These are phyloP conservation scores for Kwoniella dendrophila DNA, from an alignment of 768 basidiomycete genomes.

Conservation along the genomic window DNA sequence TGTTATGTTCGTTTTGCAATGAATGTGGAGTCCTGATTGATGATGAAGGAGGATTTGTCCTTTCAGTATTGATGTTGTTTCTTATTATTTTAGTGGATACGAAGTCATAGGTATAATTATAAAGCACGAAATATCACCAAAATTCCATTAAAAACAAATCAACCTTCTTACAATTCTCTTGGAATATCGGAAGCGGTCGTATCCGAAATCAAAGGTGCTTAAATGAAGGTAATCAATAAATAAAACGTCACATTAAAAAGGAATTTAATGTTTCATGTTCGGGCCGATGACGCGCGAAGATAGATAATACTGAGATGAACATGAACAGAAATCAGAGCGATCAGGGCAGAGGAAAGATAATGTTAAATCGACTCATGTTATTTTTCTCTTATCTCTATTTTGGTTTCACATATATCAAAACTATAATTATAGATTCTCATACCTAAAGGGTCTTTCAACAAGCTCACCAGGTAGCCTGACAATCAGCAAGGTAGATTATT, in stretches of 20 bases:
- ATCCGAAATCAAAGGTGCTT: background rate
- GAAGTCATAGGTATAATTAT: background rate
- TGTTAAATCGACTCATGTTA: background rate
- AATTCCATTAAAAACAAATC: constrained; percentile 1
- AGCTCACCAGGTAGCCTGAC: constrained; percentile 1
- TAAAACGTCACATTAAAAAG: background rate
- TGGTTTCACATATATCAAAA: background rate
- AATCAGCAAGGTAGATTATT: background rate
- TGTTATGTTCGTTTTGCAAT: background rate
- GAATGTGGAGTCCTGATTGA: background rate
- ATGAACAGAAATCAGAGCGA: background rate
- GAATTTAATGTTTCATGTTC: background rate
- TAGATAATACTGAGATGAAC: background rate
- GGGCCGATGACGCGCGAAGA: constrained; percentile 5
- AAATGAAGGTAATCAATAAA: background rate
- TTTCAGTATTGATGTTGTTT: no score
- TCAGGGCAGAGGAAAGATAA: background rate
- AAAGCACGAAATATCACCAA: constrained; percentile 3
- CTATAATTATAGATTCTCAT: background rate
- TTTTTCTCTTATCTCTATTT: background rate
- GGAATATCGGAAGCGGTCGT: constrained; percentile 3
- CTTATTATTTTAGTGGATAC: no score
- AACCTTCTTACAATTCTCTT: background rate
- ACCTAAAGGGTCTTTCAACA: background rate
- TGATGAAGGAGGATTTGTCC: background rate